Percentiles rank a stretch among this genome's conserved stretches.
Evolutionary conservation across 2,329 filamentous ascomycete species (phyloP).

Genomic region (Nothophoma quercina): DNA sequence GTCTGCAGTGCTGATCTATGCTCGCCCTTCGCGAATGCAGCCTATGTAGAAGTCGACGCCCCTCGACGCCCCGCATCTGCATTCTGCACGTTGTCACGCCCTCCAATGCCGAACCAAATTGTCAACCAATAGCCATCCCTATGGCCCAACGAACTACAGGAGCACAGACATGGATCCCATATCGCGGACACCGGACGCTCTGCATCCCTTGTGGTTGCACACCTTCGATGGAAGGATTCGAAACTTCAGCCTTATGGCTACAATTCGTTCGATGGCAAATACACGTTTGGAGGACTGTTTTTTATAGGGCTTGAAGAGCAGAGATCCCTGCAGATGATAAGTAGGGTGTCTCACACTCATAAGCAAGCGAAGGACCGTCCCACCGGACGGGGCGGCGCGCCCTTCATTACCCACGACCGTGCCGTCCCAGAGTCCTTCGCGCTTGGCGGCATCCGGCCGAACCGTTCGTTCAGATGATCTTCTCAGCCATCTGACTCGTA

Average conservation of each 20-base stretch:
- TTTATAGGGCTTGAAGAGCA: conserved; percentile 1
- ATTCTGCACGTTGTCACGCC: conserved; percentile 11
- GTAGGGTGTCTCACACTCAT: conserved; percentile 9
- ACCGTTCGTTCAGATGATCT: background rate
- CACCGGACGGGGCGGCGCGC: conserved; percentile 27
- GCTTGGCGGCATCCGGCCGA: background rate
- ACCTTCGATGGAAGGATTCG: conserved; percentile 14
- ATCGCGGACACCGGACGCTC: conserved; percentile 26
- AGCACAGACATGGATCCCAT: conserved; percentile 3
- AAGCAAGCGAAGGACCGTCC: conserved; percentile 6
- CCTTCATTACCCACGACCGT: conserved; percentile 14
- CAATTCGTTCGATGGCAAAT: conserved; percentile 1
- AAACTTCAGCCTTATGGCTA: conserved; percentile 22
- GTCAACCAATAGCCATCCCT: conserved; percentile 14
- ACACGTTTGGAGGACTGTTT: background rate
- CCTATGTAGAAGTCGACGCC: conserved; percentile 9
- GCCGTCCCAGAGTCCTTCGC: conserved; percentile 14
- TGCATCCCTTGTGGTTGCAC: conserved; percentile 15
- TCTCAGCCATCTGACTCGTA: background rate
- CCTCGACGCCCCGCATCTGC: conserved; percentile 15
- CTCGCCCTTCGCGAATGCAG: conserved; percentile 12
- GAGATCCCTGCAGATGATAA: background rate
- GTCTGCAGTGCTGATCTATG: conserved; percentile 19
- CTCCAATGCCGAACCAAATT: conserved; percentile 8
- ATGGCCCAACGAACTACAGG: conserved; percentile 1